Base-by-base conservation (phyloP, 2,329 filamentous ascomycete species). In the Aureobasidium sp. region DNA sequence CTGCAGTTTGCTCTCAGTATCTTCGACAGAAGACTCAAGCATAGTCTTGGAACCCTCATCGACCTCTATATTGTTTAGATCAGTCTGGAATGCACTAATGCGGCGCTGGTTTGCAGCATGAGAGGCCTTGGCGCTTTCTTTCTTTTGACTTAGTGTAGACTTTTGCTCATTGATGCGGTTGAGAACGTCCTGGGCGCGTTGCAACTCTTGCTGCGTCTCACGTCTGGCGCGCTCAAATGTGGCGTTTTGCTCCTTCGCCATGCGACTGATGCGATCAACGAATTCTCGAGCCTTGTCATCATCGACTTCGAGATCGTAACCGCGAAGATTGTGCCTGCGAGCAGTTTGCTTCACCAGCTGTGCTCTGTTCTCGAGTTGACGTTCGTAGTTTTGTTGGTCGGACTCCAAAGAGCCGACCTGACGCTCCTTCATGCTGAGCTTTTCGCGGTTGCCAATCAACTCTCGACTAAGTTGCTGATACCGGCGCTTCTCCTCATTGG, bases 11-110 rank as follows among this genome's bases (percentile, higher is more conserved):
- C 78, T 76, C 63, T 88, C 83, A 0, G 89, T 80, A 42, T 94
- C 89, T 41, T 85, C 82, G 53, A 89, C 82, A 59, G 88, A 86
- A 16, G 86, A 83, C 68, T 94, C 88, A 7, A 97, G 79, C 3
- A 89, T 79, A 30, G 89, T 88, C 72, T 90, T 90, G 36, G 84
- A 84, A 3, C 92, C 92, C 75, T 97, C 93, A 67, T 99, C 93
- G 34, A 92, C 82, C 39, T 88, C 82, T 61, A 99, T 87, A n/a
- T 79, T 78, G 67, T 87, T 82, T 36, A 91, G 78, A 36, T 88
- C 84, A 50, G 78, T 81, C 69, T 96, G 90, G 37, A 92, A 79
- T 1, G 78, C 76, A 3, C 75, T 75, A 7, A 87, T 84, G 59
- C 88, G 88, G 69, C 82, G 85, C 63, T 96, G 90, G 66, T 94